Base-by-base conservation (phyloP, 1,284 basidiomycete genomes). In the Cutaneotrichosporon arboriforme region DNA sequence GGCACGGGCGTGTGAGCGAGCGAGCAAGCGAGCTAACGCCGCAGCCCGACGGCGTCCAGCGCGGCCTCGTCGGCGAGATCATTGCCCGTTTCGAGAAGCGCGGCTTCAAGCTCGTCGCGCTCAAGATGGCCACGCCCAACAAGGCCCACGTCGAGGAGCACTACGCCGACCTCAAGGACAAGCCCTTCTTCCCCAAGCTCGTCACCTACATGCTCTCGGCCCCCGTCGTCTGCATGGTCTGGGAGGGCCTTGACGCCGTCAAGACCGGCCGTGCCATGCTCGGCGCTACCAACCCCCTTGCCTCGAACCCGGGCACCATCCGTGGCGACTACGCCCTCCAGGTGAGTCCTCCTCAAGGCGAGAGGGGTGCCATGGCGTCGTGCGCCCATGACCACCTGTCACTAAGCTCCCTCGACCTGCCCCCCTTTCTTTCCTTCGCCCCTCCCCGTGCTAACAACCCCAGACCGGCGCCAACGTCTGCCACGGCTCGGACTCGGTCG, bases 41-140 rank as follows among this genome's bases (percentile, higher is more conserved):
- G 70, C 60, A 94, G 90, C 91, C 92, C 69, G 92, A 97, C 79
- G 92, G 92, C 76, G 93, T 97, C 80, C 90, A 96, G 80, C 88
- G 92, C 69, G 85, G 84, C 65, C 87, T 97, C 79, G 83, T 94
- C 74, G 92, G 93, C 74, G 86, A 91, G 78, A 92, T 94, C 83
- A 87, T 92, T 75, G 68, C 80, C 70, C 84, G 92, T 68, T 97
- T 97, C 78, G 92, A 97, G 82, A 84, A 87, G 79, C 89, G 91
- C 65, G 93, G 92, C 67, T 96, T 85, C 85, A 93, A 96, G 68
- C 71, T 76, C 68, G 70, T 85, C 70, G 92, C 92, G 54, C 80
- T 94, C 73, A 93, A 94, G 80, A 80, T 93, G 70, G 83, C 84
- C 59, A 83, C 85, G 48, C 82, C 90, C 43, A 81, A 83, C 63